phyloP scores from a whole-genome alignment of 257 asterid species.

The Perilla frutescens region DNA sequence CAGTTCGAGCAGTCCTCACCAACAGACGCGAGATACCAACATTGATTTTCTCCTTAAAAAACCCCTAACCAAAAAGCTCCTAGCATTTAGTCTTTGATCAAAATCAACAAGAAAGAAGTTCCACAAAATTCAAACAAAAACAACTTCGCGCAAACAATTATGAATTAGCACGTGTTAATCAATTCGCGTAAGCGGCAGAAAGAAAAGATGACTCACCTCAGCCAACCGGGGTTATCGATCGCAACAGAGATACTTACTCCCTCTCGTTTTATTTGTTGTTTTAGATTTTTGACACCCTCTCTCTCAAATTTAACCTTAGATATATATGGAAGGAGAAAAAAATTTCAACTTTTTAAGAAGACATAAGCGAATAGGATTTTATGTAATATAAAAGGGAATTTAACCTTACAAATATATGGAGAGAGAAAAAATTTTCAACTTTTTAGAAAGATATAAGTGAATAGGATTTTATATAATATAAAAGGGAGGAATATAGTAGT shows the following conservation, averaged over 20 bases:
- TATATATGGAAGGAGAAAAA: too few species aligned
- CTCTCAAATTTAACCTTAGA: not conserved
- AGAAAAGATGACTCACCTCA: constrained; percentile 22
- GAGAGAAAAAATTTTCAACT: too few species aligned
- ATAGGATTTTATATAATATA: too few species aligned
- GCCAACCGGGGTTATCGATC: constrained; percentile 19
- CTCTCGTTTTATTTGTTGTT: too few species aligned
- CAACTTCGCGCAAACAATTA: constrained; percentile 23
- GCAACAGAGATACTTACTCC: constrained; percentile 16
- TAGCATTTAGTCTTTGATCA: not conserved
- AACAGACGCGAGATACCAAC: not conserved
- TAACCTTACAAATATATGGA: too few species aligned
- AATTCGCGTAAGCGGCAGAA: not conserved
- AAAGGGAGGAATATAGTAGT: too few species aligned
- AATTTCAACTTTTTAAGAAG: too few species aligned
- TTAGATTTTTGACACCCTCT: too few species aligned
- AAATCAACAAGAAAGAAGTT: constrained; percentile 10
- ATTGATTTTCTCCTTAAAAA: not conserved
- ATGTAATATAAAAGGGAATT: too few species aligned
- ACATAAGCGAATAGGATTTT: too few species aligned
- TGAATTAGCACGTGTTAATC: constrained; percentile 22
- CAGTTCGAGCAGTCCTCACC: not conserved
- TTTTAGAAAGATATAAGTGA: too few species aligned
- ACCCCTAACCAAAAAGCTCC: not conserved
- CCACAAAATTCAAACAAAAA: not conserved